These are phyloP conservation scores for Microthlaspi erraticum DNA, from an alignment of 345 rosid genomes.

Conservation along the genomic window DNA sequence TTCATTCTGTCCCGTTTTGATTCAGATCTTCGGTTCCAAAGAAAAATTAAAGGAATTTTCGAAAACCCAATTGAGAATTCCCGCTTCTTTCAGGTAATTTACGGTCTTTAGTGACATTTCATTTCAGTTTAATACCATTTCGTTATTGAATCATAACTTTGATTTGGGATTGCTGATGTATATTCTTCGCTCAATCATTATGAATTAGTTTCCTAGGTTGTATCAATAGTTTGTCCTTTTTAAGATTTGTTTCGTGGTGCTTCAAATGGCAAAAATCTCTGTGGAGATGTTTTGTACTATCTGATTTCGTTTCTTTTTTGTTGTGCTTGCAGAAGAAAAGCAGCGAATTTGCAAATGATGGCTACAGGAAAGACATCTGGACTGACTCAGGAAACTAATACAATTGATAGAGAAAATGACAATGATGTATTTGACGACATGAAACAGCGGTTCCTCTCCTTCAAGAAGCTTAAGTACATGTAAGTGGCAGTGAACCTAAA, in stretches of 20 bases:
- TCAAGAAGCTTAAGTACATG: slow-evolving; percentile 77
- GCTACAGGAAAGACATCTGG: slow-evolving; percentile 40
- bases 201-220: not conserved
- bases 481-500: slow-evolving; percentile 44
- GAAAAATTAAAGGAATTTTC: slow-evolving; percentile 14
- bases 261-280: not conserved
- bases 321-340: slow-evolving; percentile 34
- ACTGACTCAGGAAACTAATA: slow-evolving; percentile 45
- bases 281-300: slow-evolving; percentile 17
- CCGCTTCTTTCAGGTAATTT: slow-evolving; percentile 41
- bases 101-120: not conserved
- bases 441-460: slow-evolving; percentile 69
- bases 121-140: slow-evolving; percentile 8
- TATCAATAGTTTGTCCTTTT: not conserved
- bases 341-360: slow-evolving; percentile 39
- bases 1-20: slow-evolving; percentile 12
- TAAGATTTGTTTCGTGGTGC: slow-evolving; percentile 21
- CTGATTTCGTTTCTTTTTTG: not conserved
- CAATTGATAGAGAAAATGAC: slow-evolving; percentile 36
- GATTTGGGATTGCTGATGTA: slow-evolving; percentile 1
- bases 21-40: slow-evolving; percentile 35
- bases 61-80: slow-evolving; percentile 38
- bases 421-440: slow-evolving; percentile 63
- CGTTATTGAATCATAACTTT: not conserved
- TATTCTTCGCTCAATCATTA: not conserved